Evolutionary conservation across 257 asterid genomes (phyloP), one percentile per base, ranked within the genome.

Genomic region (Agastache rugosa): DNA sequence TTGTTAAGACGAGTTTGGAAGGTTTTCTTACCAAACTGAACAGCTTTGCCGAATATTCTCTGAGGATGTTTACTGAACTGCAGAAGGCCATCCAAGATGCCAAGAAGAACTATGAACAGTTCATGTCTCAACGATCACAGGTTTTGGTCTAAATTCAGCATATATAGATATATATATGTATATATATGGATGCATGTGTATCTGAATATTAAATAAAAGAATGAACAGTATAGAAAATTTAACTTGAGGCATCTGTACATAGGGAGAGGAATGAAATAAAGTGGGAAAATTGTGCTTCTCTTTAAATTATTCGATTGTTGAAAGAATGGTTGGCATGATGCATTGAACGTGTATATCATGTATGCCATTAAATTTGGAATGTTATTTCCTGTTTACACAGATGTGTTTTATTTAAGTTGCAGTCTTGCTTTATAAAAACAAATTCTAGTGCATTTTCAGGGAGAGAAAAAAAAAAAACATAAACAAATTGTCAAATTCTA

Each of bases 11-110:
- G 27, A 87, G 91, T 82, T 72, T 92, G 82, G 85, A 86, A 1
- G 78, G 84, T 64, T 92, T 92, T 75, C 96, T 95, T 35, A 83
- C 92, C 19, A 85, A 86, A 39, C 50, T 92, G 77, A 84, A 74
- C 74, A 75, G 77, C 75, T 95, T 87, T 74, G 88, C 99, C 0
- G 96, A 88, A 84, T 69, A 82, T 39, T 89, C 94, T 11, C 85
- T 88, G 83, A 82, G 69, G 19, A 91, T 85, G 96, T 88, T 86
- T 73, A 64, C 63, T 27, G 87, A 85, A 31, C 88, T 91, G 34
- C 93, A 90, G 83, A 76, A 55, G 72, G 78, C 81, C 29, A 87
- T 83, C 20, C 75, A 84, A 77, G 89, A 76, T 54, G 89, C 95
- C 8, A 91, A 91, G 85, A 81, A 73, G 71, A 83, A 54, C 70